Base-by-base conservation (phyloP, 179 eudicot genomes). In the Patellifolia procumbens region DNA sequence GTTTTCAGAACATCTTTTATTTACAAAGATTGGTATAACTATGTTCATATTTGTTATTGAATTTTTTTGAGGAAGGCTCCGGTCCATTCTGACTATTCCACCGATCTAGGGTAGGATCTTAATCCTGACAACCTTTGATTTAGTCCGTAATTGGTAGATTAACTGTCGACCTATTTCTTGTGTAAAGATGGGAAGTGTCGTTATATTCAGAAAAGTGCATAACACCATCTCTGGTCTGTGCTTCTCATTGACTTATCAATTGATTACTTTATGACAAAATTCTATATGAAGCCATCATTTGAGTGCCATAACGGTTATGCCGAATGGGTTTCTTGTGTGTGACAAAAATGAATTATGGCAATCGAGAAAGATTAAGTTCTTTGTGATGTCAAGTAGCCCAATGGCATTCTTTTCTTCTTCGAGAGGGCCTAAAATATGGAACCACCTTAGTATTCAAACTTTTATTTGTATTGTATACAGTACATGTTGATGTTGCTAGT, bases 171-270 rank as follows among this genome's bases (percentile, higher is more conserved):
- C 0, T 32, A 16, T 31, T n/a, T n/a, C n/a, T 24, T 67, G 61
- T 34, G 34, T 20, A 10, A 35, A 42, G 68, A 19, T 74, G 45
- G 35, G n/a, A 24, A 68, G 67, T 32, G 20, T 58, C 32, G 60
- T 24, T 39, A 49, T 46, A 35, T 62, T 60, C 15, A 35, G 37
- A 70, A 70, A 66, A 9, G 81, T 77, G 56, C 52, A 58, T 51
- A 34, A 24, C 29, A 58, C 61, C 56, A 52, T 64, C 64, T 58
- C 46, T 56, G 16, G 49, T 64, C 3, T 68, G 70, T 63, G 74
- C 78, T 42, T 79, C 68, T 34, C 74, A 73, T 79, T 79, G 82
- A 79, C 78, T 68, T 74, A 31, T 45, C 43, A 26, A 17, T 22
- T 74, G 51, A 67, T 73, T 43, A 34, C 31, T 55, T 58, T 46